Evolutionary conservation across 208 protist species (phyloP).

Genomic region (Endotrypanum monterogeii): DNA sequence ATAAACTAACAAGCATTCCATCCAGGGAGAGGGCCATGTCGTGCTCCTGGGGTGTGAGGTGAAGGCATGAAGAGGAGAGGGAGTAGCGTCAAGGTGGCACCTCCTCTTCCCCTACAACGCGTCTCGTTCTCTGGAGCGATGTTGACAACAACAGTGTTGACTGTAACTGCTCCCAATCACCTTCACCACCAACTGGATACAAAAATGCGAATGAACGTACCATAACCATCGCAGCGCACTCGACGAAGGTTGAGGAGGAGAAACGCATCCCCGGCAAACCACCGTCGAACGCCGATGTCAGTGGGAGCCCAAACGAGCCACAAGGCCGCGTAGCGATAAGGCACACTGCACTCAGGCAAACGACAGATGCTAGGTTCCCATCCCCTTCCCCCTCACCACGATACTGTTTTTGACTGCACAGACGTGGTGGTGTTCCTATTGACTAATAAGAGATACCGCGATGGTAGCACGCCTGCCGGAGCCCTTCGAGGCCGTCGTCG

Average conservation of each 20-base stretch:
- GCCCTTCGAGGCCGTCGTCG: too few species aligned
- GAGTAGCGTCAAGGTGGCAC: neutral
- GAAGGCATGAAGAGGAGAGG: neutral
- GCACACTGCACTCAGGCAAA: conserved; percentile 29
- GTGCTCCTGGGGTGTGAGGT: neutral
- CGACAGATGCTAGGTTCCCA: too few species aligned
- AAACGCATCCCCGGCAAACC: conserved; percentile 18
- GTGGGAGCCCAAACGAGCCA: conserved; percentile 16
- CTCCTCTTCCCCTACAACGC: neutral
- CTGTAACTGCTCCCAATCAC: neutral
- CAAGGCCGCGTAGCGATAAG: neutral
- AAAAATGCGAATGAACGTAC: too few species aligned
- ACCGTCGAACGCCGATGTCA: conserved; percentile 7
- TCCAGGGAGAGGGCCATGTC: neutral
- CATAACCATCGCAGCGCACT: too few species aligned
- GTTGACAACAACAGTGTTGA: neutral
- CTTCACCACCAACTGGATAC: too few species aligned
- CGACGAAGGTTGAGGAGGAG: neutral
- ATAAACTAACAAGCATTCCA: neutral
- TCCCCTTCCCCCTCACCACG: too few species aligned
- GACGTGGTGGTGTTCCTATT: too few species aligned
- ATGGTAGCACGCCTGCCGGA: too few species aligned
- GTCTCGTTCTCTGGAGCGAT: neutral
- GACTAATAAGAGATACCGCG: too few species aligned
- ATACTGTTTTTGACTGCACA: too few species aligned